Evolutionary conservation across 768 basidiomycete species (phyloP), one percentile per base, ranked within the genome.

Genomic region (Cubamyces sp.): DNA sequence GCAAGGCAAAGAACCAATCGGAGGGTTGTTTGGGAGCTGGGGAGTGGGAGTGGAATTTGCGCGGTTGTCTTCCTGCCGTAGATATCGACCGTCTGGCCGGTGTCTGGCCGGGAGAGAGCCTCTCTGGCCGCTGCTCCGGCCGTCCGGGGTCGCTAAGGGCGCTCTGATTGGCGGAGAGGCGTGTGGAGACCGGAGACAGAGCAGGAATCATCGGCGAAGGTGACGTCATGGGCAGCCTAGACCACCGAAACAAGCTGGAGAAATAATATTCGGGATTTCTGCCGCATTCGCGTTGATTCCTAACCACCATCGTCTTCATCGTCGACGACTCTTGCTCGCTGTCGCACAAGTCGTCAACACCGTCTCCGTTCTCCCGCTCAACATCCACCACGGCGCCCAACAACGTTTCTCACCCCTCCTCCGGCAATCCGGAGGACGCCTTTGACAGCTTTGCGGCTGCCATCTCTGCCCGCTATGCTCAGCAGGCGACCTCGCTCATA

Each of bases 401-500:
- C 63, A 47, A 28, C 30, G 8, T 16, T 30, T 21, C 56, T 37
- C n/a, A 19, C 8, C 47, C 51, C 26, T 1, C 50, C 52, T 41
- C 58, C 59, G 54, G 62, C 23, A 28, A 18, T 41, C 58, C 54
- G 63, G 63, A 52, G 48, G 54, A 50, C 26, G 41, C 53, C 5
- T 51, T 77, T 62, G 75, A 78, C 69, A 67, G 76, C 41, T 87
- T 87, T 69, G 85, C 86, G 4, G 76, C 80, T 53, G 86, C 85
- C 42, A 82, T 87, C 63, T 76, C 78, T 28, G 69, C 76, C 23
- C 74, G 83, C 54, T 84, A 82, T 72, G 66, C 66, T 65, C 60
- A 49, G 56, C 46, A 62, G 64, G 28, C 66, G 69, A 64, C 66
- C 18, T 47, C 64, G 16, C 70, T 69, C 69, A 62, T 66, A 54